phyloP scores from a whole-genome alignment of 768 basidiomycete species.

The Hygrophorus russula region DNA sequence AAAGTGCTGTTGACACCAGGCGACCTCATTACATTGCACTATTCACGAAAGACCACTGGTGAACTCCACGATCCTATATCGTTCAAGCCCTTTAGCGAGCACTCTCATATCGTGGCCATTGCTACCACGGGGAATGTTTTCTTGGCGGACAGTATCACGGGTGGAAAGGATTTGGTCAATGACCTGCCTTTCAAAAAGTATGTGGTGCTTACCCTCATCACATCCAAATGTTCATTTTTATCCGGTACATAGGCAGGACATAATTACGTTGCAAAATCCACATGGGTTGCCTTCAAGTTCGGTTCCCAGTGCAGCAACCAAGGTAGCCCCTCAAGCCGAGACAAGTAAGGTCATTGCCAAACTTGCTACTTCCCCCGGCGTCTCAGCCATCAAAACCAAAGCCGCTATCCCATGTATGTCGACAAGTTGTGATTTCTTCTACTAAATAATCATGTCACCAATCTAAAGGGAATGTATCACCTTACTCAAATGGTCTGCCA shows the following conservation, averaged over 20 bases:
- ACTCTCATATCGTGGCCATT: conserved; percentile 90
- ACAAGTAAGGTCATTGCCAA: conserved; percentile 24
- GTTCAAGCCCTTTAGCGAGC: conserved; percentile 94
- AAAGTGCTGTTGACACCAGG: conserved; percentile 58
- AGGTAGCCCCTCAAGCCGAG: conserved; percentile 14
- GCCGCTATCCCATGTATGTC: conserved; percentile 55
- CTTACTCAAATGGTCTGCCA: conserved; percentile 79
- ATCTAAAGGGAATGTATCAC: conserved; percentile 73
- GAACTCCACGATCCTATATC: conserved; percentile 94
- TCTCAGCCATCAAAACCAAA: conserved; percentile 36
- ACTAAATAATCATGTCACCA: not conserved
- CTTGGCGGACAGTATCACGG: conserved; percentile 81
- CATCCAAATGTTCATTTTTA: conserved; percentile 1
- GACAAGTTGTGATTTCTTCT: not conserved
- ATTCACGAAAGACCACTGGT: conserved; percentile 74
- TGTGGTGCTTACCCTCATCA: conserved; percentile 8
- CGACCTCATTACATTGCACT: conserved; percentile 71
- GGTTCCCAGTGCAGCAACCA: conserved; percentile 21
- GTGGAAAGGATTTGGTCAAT: conserved; percentile 74
- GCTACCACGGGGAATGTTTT: conserved; percentile 90
- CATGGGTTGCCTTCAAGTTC: conserved; percentile 64
- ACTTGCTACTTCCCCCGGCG: conserved; percentile 18
- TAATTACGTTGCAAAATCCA: conserved; percentile 91
- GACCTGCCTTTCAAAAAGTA: conserved; percentile 83
- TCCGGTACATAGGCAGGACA: conserved; percentile 50